These are phyloP conservation scores for Aegilops umbellulata DNA, from an alignment of 176 grass and related monocot genomes.

Conservation along the genomic window DNA sequence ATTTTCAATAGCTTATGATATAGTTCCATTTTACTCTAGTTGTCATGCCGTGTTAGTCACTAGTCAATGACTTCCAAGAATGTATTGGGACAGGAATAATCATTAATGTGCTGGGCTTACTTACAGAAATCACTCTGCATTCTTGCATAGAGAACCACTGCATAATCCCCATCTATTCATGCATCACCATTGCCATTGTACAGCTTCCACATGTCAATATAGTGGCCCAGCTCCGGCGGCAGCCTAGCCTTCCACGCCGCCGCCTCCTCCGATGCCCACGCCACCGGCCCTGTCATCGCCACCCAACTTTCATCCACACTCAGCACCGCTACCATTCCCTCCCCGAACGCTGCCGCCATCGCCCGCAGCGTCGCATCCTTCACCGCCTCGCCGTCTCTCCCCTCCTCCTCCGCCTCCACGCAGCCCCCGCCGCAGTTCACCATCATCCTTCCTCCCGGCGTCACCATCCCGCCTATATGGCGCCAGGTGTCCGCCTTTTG, in stretches of 20 bases:
- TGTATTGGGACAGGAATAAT: neutral
- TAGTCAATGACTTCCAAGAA: neutral
- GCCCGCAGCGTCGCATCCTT: conserved; percentile 58
- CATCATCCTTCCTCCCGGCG: conserved; percentile 52
- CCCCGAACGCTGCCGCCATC: conserved; percentile 51
- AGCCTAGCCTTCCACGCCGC: conserved; percentile 59
- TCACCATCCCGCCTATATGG: conserved; percentile 37
- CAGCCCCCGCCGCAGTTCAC: conserved; percentile 77
- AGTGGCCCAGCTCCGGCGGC: conserved; percentile 43
- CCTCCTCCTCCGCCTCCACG: conserved; percentile 72
- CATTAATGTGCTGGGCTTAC: neutral
- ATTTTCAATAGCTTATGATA: neutral
- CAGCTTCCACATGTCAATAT: conserved; percentile 54
- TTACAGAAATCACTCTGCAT: neutral
- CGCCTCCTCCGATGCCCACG: conserved; percentile 8
- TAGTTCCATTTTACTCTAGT: neutral
- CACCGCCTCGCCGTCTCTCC: conserved; percentile 55
- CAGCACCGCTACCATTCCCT: conserved; percentile 50
- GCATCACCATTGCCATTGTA: neutral
- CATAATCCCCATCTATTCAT: neutral
- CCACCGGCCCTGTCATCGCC: conserved; percentile 45
- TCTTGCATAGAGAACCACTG: neutral
- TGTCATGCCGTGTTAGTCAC: neutral
- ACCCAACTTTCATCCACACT: conserved; percentile 67
- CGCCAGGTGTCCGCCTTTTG: conserved; percentile 58